Percentiles rank a stretch among this genome's conserved stretches.
phyloP scores from a whole-genome alignment of 495 filamentous ascomycete species.

The Penicillium argentinense region DNA sequence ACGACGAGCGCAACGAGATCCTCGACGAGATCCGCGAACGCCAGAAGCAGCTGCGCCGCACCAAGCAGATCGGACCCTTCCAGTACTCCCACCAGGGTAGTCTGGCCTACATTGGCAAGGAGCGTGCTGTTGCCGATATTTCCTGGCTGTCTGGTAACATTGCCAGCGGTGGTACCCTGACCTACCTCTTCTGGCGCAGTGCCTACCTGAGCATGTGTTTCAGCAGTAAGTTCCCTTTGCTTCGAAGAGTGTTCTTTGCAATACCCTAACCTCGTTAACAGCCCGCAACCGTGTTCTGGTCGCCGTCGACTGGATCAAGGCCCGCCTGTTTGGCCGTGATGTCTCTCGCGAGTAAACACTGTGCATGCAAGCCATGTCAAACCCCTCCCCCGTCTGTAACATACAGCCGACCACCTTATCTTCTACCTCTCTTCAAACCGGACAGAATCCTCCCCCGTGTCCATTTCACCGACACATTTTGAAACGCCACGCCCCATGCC shows the following conservation, averaged over 20 bases:
- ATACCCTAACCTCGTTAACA: conserved; percentile 29
- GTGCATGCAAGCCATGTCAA: conserved; percentile 3
- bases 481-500: conserved; percentile 23
- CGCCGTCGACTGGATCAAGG: conserved; percentile 92
- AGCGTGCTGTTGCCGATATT: conserved; percentile 96
- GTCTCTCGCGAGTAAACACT: conserved; percentile 80
- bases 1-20: conserved; percentile 53
- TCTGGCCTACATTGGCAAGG: conserved; percentile 96
- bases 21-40: conserved; percentile 75
- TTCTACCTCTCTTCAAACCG: conserved; percentile 13
- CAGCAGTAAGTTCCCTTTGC: conserved; percentile 68
- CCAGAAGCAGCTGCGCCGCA: conserved; percentile 80
- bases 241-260: conserved; percentile 5
- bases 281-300: conserved; percentile 92
- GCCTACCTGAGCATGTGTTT: conserved; percentile 99
- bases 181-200: conserved; percentile 92
- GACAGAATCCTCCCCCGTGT: conserved; percentile 7
- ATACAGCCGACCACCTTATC: conserved; percentile 8
- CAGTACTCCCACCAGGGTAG: conserved; percentile 97
- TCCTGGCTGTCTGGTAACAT: conserved; percentile 97
- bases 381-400: conserved; percentile 15
- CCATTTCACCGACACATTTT: conserved; percentile 1
- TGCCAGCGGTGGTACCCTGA: conserved; percentile 77
- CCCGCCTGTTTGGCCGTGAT: conserved; percentile 91
- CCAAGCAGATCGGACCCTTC: conserved; percentile 94